Evolutionary conservation across 179 eudicot genomes (phyloP).

Genomic region (Nepenthes alata): DNA sequence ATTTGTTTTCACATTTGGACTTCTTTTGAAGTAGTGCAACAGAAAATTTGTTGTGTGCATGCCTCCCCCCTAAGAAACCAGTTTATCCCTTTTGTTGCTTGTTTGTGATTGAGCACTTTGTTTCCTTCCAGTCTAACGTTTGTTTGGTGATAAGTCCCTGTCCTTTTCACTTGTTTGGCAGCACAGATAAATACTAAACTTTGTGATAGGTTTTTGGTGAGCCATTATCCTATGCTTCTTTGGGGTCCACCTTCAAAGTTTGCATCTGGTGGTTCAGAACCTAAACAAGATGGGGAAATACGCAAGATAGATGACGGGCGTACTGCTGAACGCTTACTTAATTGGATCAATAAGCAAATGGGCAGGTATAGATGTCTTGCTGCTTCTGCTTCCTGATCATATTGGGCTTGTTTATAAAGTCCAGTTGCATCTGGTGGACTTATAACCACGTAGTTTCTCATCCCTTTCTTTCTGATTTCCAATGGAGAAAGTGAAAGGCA

Average conservation of each 20-base stretch:
- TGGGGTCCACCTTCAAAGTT: conserved; percentile 78
- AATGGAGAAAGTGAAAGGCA: too few relatives aligned
- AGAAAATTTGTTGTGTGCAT: too few relatives aligned
- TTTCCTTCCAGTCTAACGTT: conserved; percentile 2
- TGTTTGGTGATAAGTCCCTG: conserved; percentile 27
- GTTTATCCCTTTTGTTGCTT: conserved; percentile 5
- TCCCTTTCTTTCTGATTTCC: background rate
- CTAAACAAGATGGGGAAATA: conserved; percentile 53
- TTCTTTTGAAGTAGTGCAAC: too few relatives aligned
- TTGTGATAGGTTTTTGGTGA: conserved; percentile 78
- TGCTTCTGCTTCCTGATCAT: background rate
- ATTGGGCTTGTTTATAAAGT: background rate
- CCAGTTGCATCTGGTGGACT: background rate
- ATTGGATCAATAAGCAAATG: conserved; percentile 79
- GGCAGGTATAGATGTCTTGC: conserved; percentile 41
- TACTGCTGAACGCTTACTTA: conserved; percentile 70
- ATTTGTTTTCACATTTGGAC: too few relatives aligned
- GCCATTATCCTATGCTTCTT: conserved; percentile 72
- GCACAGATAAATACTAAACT: conserved; percentile 85
- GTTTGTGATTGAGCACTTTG: conserved; percentile 2
- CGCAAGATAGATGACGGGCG: conserved; percentile 44
- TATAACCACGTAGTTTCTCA: background rate
- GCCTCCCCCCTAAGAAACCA: background rate
- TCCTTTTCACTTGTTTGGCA: conserved; percentile 53
- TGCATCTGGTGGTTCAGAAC: conserved; percentile 36